phyloP scores from a whole-genome alignment of 495 filamentous ascomycete species.

The Aspergillus egyptiacus region DNA sequence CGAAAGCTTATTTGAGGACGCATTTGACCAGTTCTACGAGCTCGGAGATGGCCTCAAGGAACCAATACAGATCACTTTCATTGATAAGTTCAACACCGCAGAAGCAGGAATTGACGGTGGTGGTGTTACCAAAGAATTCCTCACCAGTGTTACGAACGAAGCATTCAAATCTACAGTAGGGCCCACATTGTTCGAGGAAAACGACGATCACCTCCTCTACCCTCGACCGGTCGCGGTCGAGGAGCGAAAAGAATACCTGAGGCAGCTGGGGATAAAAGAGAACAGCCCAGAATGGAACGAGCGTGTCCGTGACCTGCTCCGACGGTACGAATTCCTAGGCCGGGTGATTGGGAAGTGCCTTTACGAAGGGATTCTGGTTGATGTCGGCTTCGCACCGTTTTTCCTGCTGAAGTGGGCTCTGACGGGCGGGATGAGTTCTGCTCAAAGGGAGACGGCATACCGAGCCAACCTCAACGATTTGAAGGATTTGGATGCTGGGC shows the following conservation, averaged over 20 bases:
- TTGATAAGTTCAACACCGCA: slow-evolving; percentile 77
- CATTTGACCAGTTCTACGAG: slow-evolving; percentile 75
- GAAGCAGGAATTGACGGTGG: slow-evolving; percentile 97
- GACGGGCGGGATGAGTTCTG: slow-evolving; percentile 56
- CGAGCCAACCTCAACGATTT: slow-evolving; percentile 89
- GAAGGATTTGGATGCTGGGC: slow-evolving; percentile 82
- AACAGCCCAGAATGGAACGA: slow-evolving; percentile 50
- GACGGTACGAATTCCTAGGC: slow-evolving; percentile 85
- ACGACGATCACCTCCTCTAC: slow-evolving; percentile 83
- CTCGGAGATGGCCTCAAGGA: slow-evolving; percentile 84
- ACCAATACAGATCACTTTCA: slow-evolving; percentile 95
- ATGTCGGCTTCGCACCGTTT: slow-evolving; percentile 89
- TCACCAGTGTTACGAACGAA: slow-evolving; percentile 83
- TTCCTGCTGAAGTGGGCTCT: slow-evolving; percentile 94
- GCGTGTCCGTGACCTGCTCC: slow-evolving; percentile 55
- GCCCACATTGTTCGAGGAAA: slow-evolving; percentile 67
- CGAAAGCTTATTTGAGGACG: slow-evolving; percentile 79
- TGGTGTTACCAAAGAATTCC: slow-evolving; percentile 95
- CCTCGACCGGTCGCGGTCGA: slow-evolving; percentile 81
- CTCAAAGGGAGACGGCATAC: slow-evolving; percentile 63
- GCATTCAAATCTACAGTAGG: slow-evolving; percentile 61
- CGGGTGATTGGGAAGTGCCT: slow-evolving; percentile 93
- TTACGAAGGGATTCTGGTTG: slow-evolving; percentile 94
- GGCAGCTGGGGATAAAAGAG: slow-evolving; percentile 47
- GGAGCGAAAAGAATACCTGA: slow-evolving; percentile 56